phyloP scores from a whole-genome alignment of 805 yeast genomes.

The Suhomyces kilbournensis region DNA sequence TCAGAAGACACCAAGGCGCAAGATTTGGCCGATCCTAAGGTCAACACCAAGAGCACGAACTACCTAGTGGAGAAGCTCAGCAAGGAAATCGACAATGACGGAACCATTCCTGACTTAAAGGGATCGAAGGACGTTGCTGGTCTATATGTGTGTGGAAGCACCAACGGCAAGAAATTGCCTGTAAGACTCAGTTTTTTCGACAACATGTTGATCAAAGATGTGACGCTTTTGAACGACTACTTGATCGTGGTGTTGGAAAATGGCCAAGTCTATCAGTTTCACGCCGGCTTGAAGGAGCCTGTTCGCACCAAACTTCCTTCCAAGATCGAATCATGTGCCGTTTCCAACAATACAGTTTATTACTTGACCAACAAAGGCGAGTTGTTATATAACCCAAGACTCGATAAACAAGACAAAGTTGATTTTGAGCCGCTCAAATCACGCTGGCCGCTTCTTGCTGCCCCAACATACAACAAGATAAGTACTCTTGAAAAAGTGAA shows the following conservation, averaged over 20 bases:
- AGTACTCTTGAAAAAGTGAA: conserved; percentile 30
- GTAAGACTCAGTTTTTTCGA: conserved; percentile 63
- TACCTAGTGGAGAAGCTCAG: conserved; percentile 25
- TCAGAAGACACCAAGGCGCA: conserved; percentile 35
- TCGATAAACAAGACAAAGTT: conserved; percentile 11
- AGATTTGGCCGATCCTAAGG: conserved; percentile 29
- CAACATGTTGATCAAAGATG: conserved; percentile 52
- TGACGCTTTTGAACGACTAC: conserved; percentile 46
- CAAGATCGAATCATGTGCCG: conserved; percentile 27
- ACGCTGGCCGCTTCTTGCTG: not conserved
- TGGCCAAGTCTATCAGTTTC: conserved; percentile 79
- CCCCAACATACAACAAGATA: conserved; percentile 2
- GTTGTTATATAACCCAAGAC: conserved; percentile 29
- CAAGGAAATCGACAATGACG: conserved; percentile 19
- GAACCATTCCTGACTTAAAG: conserved; percentile 17
- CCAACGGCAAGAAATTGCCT: conserved; percentile 47
- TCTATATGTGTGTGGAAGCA: conserved; percentile 34
- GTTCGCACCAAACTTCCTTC: conserved; percentile 24
- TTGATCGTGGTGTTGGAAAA: conserved; percentile 60
- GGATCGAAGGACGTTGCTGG: conserved; percentile 29
- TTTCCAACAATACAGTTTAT: conserved; percentile 53
- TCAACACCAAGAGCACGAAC: conserved; percentile 25
- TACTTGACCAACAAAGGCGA: conserved; percentile 47
- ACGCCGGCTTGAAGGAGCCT: conserved; percentile 36
- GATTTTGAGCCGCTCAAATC: conserved; percentile 14